Base-by-base conservation (phyloP, 345 rosid genomes). In the Raphanus sativus region DNA sequence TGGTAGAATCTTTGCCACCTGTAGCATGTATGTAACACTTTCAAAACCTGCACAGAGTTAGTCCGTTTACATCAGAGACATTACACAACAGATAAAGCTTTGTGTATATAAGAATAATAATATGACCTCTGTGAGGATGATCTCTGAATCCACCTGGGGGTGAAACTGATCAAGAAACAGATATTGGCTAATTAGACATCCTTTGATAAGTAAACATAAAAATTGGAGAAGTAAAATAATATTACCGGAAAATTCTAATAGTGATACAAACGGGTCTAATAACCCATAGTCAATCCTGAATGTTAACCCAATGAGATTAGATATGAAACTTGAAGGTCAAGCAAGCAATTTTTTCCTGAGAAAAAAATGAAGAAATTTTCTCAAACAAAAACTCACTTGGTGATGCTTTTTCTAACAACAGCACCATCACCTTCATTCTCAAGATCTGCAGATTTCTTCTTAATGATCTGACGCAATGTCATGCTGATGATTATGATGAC, bases 131-230 rank as follows among this genome's bases (percentile, higher is more conserved):
- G 63, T 94, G 98, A 4, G 97, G 98, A 83, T 94, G 98, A 69
- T 94, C 98, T 40, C 87, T 89, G 70, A 94, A 91, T 77, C 98
- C 98, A 83, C 94, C 93, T 1, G 94, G 97, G 67, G 89, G 87
- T 72, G 90, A 61, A 75, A 89, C 98, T 94, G 87, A 86, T 72
- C 55, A 63, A 65, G 62, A 63, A 73, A 55, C 72, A 38, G 6
- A 13, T 42, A 42, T 48, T 48, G 16, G 17, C 16, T 48, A 4
- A 48, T 13, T 13, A 48, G 55, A 48, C 5, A 48, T 48, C 21
- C 16, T 48, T 13, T 48, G 55, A 48, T 13, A n/a, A 48, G 55
- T 48, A 48, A 48, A 48, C 55, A n/a, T 52, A 16, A 6, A 52
- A 5, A 52, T 38, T 38, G 10, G n/a, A 34, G 58, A 25, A 55